These are phyloP conservation scores for Amanita phalloides DNA, from an alignment of 768 basidiomycete species.

Conservation along the genomic window DNA sequence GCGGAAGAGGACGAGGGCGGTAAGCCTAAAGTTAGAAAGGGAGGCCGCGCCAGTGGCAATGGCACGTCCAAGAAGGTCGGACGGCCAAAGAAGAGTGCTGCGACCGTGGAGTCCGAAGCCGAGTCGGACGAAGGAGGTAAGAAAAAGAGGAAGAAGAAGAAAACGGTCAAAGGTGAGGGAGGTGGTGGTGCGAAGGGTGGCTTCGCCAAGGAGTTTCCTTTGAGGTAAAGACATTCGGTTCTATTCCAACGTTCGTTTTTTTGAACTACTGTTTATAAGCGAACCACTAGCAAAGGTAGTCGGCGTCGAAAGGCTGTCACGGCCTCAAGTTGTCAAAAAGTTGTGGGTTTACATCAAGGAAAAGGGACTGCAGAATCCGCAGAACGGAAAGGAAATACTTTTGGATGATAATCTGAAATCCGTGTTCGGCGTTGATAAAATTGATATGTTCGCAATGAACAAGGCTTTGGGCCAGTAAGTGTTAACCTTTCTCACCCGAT, in stretches of 20 bases:
- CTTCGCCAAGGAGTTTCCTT: slow-evolving; percentile 64
- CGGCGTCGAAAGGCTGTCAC: slow-evolving; percentile 58
- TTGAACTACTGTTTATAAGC: slow-evolving; percentile 26
- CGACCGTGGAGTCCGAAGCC: slow-evolving; percentile 41
- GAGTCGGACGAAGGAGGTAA: slow-evolving; percentile 31
- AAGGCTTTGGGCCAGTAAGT: slow-evolving; percentile 73
- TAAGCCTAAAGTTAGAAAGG: not conserved
- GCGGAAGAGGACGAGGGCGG: not conserved
- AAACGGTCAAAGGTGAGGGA: slow-evolving; percentile 16
- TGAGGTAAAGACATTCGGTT: slow-evolving; percentile 43
- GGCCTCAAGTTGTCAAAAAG: slow-evolving; percentile 85
- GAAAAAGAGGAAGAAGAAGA: slow-evolving; percentile 33
- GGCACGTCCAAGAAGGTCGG: slow-evolving; percentile 24
- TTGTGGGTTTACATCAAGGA: slow-evolving; percentile 85
- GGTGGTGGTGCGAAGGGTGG: slow-evolving; percentile 52
- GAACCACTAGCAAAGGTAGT: slow-evolving; percentile 64
- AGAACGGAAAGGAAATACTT: slow-evolving; percentile 73
- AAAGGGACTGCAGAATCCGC: slow-evolving; percentile 75
- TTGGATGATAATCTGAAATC: slow-evolving; percentile 67
- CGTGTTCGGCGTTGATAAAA: slow-evolving; percentile 71
- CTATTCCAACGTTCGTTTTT: slow-evolving; percentile 4
- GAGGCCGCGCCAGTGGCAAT: not conserved
- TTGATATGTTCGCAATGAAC: slow-evolving; percentile 96
- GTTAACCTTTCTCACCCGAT: not conserved
- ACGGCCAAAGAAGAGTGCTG: slow-evolving; percentile 46